These are phyloP conservation scores for Zizania latifolia DNA, from an alignment of 176 grass and related monocot genomes.

Conservation along the genomic window DNA sequence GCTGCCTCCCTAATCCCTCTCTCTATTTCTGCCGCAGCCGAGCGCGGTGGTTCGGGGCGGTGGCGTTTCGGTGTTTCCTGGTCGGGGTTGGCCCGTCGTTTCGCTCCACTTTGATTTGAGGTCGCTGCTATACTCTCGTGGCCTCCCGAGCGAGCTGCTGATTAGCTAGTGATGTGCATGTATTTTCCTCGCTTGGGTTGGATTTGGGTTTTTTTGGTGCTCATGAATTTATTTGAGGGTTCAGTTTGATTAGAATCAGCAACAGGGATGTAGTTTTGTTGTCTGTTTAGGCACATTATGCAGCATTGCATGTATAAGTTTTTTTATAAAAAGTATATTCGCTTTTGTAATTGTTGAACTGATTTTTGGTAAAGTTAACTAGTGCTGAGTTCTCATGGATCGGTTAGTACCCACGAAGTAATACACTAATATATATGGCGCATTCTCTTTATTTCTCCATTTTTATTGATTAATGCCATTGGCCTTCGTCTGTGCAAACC, in stretches of 20 bases:
- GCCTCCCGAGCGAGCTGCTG: background rate
- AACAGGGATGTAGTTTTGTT: background rate
- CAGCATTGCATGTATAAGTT: background rate
- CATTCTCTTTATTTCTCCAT: background rate
- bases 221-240: background rate
- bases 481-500: background rate
- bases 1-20: background rate
- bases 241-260: background rate
- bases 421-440: background rate
- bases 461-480: background rate
- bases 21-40: background rate
- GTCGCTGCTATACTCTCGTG: too few relatives aligned
- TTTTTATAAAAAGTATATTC: background rate
- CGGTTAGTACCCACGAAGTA: background rate
- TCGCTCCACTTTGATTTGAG: background rate
- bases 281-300: background rate
- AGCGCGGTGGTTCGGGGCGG: background rate
- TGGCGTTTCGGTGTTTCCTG: background rate
- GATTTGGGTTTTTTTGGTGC: conserved; percentile 2
- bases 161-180: background rate
- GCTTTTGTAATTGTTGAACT: background rate
- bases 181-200: background rate
- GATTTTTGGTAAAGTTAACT: background rate
- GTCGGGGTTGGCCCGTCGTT: background rate
- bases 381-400: background rate